A percentile compares a stretch with the other conserved stretches of the same genome.
Conservation (phyloP, 306 rosid species). For the Vicia villosa region DNA sequence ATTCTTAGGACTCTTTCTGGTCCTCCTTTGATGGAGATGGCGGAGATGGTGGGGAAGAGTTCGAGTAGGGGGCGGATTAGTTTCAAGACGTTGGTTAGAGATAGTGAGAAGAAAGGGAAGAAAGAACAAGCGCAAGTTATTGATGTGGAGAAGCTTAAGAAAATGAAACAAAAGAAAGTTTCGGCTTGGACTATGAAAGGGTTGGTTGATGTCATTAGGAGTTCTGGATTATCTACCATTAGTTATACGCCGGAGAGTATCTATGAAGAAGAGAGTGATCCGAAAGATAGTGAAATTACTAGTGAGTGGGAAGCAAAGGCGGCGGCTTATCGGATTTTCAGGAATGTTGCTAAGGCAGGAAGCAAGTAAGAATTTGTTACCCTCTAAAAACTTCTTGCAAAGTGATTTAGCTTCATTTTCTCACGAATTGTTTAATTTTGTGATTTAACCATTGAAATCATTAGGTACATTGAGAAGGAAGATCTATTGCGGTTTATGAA, state of each 20-base stretch:
- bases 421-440: slow-evolving; percentile 27
- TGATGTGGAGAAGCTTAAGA: slow-evolving; percentile 78
- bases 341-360: slow-evolving; percentile 66
- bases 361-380: slow-evolving; percentile 51
- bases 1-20: slow-evolving; percentile 73
- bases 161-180: slow-evolving; percentile 71
- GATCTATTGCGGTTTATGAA: slow-evolving; percentile 75
- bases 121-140: slow-evolving; percentile 77
- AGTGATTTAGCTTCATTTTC: slow-evolving; percentile 10
- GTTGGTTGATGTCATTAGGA: slow-evolving; percentile 61
- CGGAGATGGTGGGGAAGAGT: slow-evolving; percentile 45
- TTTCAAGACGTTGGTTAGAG: slow-evolving; percentile 48
- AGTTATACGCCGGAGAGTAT: slow-evolving; percentile 48
- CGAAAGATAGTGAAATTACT: slow-evolving; percentile 60
- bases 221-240: slow-evolving; percentile 72
- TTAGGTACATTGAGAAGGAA: slow-evolving; percentile 76
- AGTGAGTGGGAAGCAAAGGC: slow-evolving; percentile 86
- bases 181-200: slow-evolving; percentile 95
- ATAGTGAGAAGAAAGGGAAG: slow-evolving; percentile 41
- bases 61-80: slow-evolving; percentile 53
- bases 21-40: slow-evolving; percentile 72
- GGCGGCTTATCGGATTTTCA: slow-evolving; percentile 65
- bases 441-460: slow-evolving; percentile 11
- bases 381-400: background rate
- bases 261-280: slow-evolving; percentile 53